These are phyloP conservation scores for Xylariaceae sp. DNA, from an alignment of 2,329 filamentous ascomycete genomes.

Conservation along the genomic window DNA sequence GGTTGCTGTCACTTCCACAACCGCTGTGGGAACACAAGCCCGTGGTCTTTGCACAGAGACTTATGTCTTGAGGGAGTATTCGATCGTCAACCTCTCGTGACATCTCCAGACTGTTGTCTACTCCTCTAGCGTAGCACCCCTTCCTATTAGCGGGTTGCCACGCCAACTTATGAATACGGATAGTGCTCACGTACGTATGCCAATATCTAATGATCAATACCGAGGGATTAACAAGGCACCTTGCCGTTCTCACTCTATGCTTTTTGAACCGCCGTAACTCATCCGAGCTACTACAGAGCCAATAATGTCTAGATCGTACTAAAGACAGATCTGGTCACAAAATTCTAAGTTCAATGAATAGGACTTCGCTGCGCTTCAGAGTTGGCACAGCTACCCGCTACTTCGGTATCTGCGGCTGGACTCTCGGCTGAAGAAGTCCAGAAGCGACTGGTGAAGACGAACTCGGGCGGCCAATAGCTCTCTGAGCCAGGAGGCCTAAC, in stretches of 20 bases:
- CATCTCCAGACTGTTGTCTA: conserved; percentile 25
- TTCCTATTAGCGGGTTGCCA: conserved; percentile 37
- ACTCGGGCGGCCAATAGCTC: not conserved
- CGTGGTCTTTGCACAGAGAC: conserved; percentile 35
- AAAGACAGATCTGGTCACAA: not conserved
- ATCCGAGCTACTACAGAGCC: not conserved
- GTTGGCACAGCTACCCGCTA: conserved; percentile 1
- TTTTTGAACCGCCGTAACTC: not conserved
- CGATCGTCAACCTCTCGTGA: conserved; percentile 28
- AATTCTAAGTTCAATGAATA: not conserved
- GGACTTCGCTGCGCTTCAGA: not conserved
- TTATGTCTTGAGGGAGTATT: conserved; percentile 22
- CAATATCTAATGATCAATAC: not conserved
- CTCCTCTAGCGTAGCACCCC: conserved; percentile 21
- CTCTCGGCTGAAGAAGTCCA: conserved; percentile 1
- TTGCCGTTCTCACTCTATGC: not conserved
- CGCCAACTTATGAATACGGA: conserved; percentile 34
- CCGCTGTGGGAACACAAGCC: conserved; percentile 18
- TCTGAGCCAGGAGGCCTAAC: conserved; percentile 3
- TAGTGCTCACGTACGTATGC: conserved; percentile 2
- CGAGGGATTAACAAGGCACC: not conserved
- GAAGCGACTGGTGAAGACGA: not conserved
- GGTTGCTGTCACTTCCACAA: conserved; percentile 34
- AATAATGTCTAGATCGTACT: not conserved
- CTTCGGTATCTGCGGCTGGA: not conserved